Evolutionary conservation across 495 filamentous ascomycete genomes (phyloP).

Genomic region (Penicillium daleae): DNA sequence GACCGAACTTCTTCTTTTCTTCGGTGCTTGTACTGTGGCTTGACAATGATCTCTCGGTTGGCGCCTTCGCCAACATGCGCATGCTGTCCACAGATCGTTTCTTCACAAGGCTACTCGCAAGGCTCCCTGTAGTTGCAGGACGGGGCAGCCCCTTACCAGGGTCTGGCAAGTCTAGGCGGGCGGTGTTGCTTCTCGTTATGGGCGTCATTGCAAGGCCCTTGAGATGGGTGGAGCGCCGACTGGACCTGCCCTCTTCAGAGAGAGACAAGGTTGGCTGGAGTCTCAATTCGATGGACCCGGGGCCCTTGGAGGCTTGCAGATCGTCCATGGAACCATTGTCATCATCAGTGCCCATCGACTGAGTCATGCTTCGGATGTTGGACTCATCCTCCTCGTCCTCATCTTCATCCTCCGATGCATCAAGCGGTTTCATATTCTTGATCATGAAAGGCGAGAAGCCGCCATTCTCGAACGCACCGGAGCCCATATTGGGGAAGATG

Average conservation of each 20-base stretch:
- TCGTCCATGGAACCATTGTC: constrained; percentile 42
- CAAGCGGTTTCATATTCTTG: constrained; percentile 68
- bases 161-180: constrained; percentile 44
- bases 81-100: constrained; percentile 73
- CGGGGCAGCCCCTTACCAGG: constrained; percentile 27
- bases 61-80: constrained; percentile 51
- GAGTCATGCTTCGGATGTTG: constrained; percentile 31
- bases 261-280: constrained; percentile 76
- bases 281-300: constrained; percentile 74
- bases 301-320: constrained; percentile 48
- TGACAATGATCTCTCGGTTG: constrained; percentile 50
- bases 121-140: constrained; percentile 37
- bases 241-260: constrained; percentile 50
- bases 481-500: constrained; percentile 83
- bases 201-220: constrained; percentile 54
- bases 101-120: constrained; percentile 49
- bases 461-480: constrained; percentile 61
- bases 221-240: constrained; percentile 37
- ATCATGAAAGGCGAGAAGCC: constrained; percentile 81
- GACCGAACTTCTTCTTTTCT: constrained; percentile 60
- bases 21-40: constrained; percentile 55
- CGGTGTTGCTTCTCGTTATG: constrained; percentile 40
- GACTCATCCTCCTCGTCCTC: constrained; percentile 39
- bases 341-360: constrained; percentile 31
- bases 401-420: constrained; percentile 60